Evolutionary conservation across 2,329 filamentous ascomycete species (phyloP).

Genomic region (Ampelomyces quisqualis): DNA sequence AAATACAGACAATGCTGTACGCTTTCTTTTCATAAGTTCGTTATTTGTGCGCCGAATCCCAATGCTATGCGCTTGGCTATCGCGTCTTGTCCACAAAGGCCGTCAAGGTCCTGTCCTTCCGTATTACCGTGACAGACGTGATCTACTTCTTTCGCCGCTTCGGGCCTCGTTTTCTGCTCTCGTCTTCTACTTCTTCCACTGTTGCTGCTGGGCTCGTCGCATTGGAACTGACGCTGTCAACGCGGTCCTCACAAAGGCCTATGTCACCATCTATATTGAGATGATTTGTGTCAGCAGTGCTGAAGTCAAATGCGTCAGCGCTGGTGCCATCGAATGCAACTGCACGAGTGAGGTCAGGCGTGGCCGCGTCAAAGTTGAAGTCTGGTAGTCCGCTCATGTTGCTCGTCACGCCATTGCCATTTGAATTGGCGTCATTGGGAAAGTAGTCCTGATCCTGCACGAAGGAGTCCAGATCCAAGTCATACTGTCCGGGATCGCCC

Average conservation of each 20-base stretch:
- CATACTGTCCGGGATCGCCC: constrained; percentile 41
- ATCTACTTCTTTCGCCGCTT: constrained; percentile 36
- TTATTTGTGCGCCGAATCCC: constrained; percentile 1
- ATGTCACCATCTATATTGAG: constrained; percentile 8
- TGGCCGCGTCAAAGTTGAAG: constrained; percentile 28
- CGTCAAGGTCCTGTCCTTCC: too few species aligned
- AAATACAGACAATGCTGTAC: background rate
- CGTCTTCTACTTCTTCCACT: constrained; percentile 41
- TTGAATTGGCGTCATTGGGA: constrained; percentile 21
- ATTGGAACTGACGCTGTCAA: constrained; percentile 46
- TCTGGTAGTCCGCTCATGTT: constrained; percentile 22
- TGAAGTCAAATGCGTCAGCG: constrained; percentile 11
- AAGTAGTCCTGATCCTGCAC: constrained; percentile 60
- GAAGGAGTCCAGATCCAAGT: constrained; percentile 59
- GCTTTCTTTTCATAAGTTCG: constrained; percentile 2
- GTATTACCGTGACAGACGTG: background rate
- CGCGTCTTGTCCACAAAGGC: background rate
- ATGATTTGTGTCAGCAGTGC: constrained; percentile 8
- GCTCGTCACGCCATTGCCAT: background rate
- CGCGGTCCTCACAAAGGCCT: constrained; percentile 24
- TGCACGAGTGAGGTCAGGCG: constrained; percentile 4
- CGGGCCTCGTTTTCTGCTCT: constrained; percentile 28
- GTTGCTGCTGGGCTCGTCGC: constrained; percentile 43
- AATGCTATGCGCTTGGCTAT: background rate
- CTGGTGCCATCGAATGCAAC: constrained; percentile 6